A percentile compares a stretch with the other conserved stretches of the same genome.
These are phyloP conservation scores for Globisporangium yorkense DNA, from an alignment of 352 stramenopile genomes.

Conservation along the genomic window DNA sequence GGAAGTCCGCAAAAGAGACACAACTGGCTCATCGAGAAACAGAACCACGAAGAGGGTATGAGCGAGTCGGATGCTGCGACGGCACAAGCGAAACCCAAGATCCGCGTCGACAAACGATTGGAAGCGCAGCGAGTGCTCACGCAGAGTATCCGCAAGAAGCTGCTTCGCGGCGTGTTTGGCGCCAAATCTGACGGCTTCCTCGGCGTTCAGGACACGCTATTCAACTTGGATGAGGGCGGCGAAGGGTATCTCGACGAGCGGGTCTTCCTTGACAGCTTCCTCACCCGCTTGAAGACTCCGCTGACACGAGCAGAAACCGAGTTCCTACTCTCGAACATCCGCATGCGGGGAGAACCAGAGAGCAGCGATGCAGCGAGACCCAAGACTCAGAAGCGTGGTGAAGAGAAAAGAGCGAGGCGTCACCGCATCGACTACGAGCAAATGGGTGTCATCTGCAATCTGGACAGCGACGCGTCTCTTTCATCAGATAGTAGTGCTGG, in stretches of 20 bases:
- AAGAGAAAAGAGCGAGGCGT: constrained; percentile 8
- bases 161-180: constrained; percentile 35
- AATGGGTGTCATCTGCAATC: constrained; percentile 30
- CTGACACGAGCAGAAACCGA: constrained; percentile 39
- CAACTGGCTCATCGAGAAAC: neutral
- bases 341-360: constrained; percentile 7
- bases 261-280: constrained; percentile 33
- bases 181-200: constrained; percentile 27
- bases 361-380: neutral
- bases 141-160: constrained; percentile 46
- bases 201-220: constrained; percentile 35
- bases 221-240: constrained; percentile 25
- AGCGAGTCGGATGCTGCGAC: constrained; percentile 3
- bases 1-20: constrained; percentile 2
- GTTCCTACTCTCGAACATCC: constrained; percentile 42
- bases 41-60: neutral
- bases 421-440: constrained; percentile 52
- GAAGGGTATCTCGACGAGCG: constrained; percentile 33
- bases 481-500: constrained; percentile 17
- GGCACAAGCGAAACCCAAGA: constrained; percentile 9
- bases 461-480: constrained; percentile 49
- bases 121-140: constrained; percentile 41
- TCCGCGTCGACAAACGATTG: constrained; percentile 43
- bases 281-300: constrained; percentile 32
- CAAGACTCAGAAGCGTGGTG: neutral